These are phyloP conservation scores for Phytophthora citricola DNA, from an alignment of 352 stramenopile genomes.

Conservation along the genomic window DNA sequence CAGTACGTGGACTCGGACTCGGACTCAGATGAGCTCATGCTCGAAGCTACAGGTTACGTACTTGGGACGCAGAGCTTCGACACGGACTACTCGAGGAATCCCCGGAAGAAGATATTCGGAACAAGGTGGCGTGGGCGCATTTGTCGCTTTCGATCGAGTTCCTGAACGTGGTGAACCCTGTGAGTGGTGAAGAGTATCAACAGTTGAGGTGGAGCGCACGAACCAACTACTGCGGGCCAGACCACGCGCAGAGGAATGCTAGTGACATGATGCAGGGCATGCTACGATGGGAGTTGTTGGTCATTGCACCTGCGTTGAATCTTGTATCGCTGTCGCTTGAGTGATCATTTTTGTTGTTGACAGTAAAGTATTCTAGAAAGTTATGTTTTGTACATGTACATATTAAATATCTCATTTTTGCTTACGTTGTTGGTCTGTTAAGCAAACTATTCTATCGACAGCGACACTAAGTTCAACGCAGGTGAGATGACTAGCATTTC, in stretches of 20 bases:
- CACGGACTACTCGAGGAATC: slow-evolving; percentile 25
- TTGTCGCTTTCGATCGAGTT: slow-evolving; percentile 52
- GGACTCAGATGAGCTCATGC: slow-evolving; percentile 17
- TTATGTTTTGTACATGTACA: no score
- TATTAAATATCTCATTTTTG: no score
- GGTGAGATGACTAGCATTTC: slow-evolving; percentile 46
- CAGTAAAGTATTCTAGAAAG: no score
- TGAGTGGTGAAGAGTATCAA: slow-evolving; percentile 36
- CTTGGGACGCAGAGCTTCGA: slow-evolving; percentile 52
- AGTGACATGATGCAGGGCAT: slow-evolving; percentile 45
- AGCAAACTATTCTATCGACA: slow-evolving; percentile 4
- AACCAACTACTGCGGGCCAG: slow-evolving; percentile 46
- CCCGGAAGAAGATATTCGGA: slow-evolving; percentile 17
- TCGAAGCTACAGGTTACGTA: slow-evolving; percentile 35
- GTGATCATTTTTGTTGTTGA: no score
- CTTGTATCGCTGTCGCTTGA: slow-evolving; percentile 28
- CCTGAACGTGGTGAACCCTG: slow-evolving; percentile 35
- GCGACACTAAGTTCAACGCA: slow-evolving; percentile 29
- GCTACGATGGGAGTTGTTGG: slow-evolving; percentile 46
- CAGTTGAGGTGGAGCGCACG: slow-evolving; percentile 45
- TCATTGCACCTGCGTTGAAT: slow-evolving; percentile 40
- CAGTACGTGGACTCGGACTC: slow-evolving; percentile 17
- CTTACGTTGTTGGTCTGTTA: no score
- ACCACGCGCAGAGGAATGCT: slow-evolving; percentile 43
- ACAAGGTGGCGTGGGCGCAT: slow-evolving; percentile 45